Evolutionary conservation across 495 filamentous ascomycete species (phyloP).

Genomic region (Aspergillus affinis): DNA sequence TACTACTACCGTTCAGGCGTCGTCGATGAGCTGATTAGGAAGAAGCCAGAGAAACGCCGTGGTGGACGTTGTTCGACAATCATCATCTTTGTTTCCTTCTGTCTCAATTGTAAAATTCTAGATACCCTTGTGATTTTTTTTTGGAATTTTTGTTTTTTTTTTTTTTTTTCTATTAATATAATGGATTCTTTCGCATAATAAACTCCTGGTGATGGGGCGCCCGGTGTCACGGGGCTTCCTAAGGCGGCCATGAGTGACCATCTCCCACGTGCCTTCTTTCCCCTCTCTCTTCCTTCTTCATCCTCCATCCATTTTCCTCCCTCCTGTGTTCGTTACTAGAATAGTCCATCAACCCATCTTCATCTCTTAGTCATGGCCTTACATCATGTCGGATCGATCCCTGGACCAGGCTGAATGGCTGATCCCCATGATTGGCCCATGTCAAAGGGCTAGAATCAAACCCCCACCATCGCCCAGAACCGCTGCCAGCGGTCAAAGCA

Average conservation of each 20-base stretch:
- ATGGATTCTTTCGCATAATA: too few species aligned
- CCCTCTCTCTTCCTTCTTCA: background rate
- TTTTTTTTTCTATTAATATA: too few species aligned
- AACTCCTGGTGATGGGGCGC: too few species aligned
- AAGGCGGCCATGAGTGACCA: background rate
- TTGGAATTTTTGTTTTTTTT: too few species aligned
- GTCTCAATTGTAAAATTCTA: too few species aligned
- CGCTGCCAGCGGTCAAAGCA: background rate
- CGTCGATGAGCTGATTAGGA: too few species aligned
- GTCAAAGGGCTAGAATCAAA: background rate
- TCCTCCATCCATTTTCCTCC: background rate
- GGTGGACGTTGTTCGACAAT: too few species aligned
- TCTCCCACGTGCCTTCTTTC: background rate
- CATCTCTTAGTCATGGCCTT: background rate
- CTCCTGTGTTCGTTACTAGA: background rate
- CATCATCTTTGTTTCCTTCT: too few species aligned
- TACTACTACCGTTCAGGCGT: too few species aligned
- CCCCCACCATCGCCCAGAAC: background rate
- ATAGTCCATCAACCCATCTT: background rate
- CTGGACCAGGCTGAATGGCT: background rate
- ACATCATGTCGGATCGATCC: background rate
- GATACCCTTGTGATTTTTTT: too few species aligned
- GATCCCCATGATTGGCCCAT: background rate
- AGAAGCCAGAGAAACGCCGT: too few species aligned
- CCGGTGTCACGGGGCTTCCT: too few species aligned